Conservation (phyloP, 2,329 filamentous ascomycete species). For the Pseudovirgaria hyperparasitica region DNA sequence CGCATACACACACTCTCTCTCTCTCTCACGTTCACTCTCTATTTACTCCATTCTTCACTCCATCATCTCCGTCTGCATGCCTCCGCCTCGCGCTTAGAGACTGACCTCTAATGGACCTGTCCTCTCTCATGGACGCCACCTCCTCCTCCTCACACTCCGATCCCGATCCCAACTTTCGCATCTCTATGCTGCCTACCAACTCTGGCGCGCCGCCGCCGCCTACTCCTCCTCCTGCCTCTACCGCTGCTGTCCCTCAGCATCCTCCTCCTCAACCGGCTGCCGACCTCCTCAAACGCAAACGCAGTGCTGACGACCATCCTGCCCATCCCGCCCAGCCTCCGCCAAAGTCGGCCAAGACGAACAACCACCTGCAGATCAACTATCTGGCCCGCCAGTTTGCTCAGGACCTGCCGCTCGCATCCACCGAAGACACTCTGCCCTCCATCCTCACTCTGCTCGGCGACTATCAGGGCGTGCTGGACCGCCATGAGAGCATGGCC, state of each 20-base stretch:
- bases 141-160: not conserved
- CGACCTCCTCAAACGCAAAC: conserved; percentile 31
- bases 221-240: conserved; percentile 5
- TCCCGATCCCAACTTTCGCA: not conserved
- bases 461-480: conserved; percentile 75
- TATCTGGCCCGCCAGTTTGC: conserved; percentile 52
- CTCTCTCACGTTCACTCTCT: conserved; percentile 1
- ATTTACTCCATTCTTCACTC: conserved; percentile 1
- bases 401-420: conserved; percentile 49
- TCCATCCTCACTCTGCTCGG: conserved; percentile 60
- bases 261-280: conserved; percentile 11
- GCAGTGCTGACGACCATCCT: conserved; percentile 27
- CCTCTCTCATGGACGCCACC: not conserved
- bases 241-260: conserved; percentile 10
- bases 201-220: not conserved
- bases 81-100: conserved; percentile 9
- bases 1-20: conserved; percentile 7
- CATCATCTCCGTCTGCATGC: conserved; percentile 1
- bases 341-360: conserved; percentile 42
- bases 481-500: conserved; percentile 75
- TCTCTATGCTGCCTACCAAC: not conserved
- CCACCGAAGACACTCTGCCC: conserved; percentile 56
- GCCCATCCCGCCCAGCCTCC: conserved; percentile 21
- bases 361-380: conserved; percentile 53
- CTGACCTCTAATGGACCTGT: not conserved